Conservation (phyloP, 2,329 filamentous ascomycete species). For the Aspergillus flavus region DNA sequence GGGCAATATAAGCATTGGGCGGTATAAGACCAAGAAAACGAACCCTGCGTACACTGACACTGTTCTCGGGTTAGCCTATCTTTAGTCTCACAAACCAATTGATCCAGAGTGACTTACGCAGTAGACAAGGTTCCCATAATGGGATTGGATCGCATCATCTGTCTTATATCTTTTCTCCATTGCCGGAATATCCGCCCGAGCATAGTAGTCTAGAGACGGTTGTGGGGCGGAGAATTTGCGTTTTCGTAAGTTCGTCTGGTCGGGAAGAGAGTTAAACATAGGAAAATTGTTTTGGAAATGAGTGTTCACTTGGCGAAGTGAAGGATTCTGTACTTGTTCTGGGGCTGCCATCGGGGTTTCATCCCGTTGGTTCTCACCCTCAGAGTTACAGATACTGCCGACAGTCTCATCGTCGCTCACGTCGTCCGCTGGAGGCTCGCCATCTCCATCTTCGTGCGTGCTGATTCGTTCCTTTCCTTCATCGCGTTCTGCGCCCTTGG, state of each 20-base stretch:
- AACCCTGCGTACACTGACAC: constrained; percentile 17
- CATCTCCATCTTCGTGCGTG: not conserved
- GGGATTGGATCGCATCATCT: not conserved
- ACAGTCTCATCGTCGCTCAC: constrained; percentile 18
- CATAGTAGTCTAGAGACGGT: not conserved
- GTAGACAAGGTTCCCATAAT: not conserved
- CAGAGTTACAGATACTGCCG: constrained; percentile 11
- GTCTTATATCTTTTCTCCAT: constrained; percentile 16
- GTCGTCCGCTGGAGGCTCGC: constrained; percentile 11
- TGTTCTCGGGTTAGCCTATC: constrained; percentile 1
- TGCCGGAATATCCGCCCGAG: not conserved
- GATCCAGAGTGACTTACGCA: constrained; percentile 3
- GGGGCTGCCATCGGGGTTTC: constrained; percentile 9
- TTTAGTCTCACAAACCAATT: not conserved
- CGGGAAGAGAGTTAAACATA: not conserved
- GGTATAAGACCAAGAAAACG: constrained; percentile 5
- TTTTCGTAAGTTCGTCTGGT: constrained; percentile 13
- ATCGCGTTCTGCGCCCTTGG: constrained; percentile 21
- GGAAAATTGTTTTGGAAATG: not conserved
- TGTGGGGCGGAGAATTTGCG: constrained; percentile 14
- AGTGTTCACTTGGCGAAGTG: not conserved
- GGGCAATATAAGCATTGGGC: constrained; percentile 8
- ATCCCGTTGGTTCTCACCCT: constrained; percentile 14
- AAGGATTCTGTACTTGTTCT: not conserved
- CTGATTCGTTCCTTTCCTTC: constrained; percentile 6